Evolutionary conservation across 495 filamentous ascomycete species (phyloP), one percentile per base, ranked within the genome.

Genomic region (Aspergillus ostianus): DNA sequence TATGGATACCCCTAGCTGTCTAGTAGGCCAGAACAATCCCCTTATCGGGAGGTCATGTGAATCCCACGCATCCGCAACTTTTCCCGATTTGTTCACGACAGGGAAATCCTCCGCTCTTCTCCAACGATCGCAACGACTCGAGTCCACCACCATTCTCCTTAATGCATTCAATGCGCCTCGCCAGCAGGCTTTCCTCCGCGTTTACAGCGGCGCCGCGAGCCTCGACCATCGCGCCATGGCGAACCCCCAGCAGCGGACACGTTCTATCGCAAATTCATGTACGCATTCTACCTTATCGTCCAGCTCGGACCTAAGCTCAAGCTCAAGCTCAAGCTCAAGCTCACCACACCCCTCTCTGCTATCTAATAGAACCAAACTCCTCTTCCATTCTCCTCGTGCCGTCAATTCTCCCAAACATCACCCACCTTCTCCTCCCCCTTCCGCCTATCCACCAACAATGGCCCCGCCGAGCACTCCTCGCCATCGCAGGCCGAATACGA

Each of bases 381-480:
- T 49, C 7, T 29, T 0, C 15, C 4, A 56, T n/a, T 2, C 7
- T 46, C 8, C 1, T 23, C 21, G 2, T 9, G 7, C 20, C 56
- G 23, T 53, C 54, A 36, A 44, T 53, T 61, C 65, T 70, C 66
- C 56, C 59, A 55, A 18, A 57, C 26, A 51, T 58, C 6, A 53
- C 47, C 57, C 45, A 51, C 60, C 51, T 65, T 45, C n/a, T 60
- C 69, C 46, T 72, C 76, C 12, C 71, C 69, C 32, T 76, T 77
- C 74, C 77, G 76, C 36, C 70, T 76, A 53, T 68, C 59, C 66
- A 57, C 67, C 61, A 72, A 62, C 53, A 74, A 64, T 56, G 53
- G 47, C 51, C 47, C 45, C 32, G 21, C 55, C 20, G 56, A 58
- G 41, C 59, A 71, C 20, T 30, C 32, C 20, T 18, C 53, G 13